Conservation (phyloP, 768 basidiomycete species). For the Amyloporia xantha region DNA sequence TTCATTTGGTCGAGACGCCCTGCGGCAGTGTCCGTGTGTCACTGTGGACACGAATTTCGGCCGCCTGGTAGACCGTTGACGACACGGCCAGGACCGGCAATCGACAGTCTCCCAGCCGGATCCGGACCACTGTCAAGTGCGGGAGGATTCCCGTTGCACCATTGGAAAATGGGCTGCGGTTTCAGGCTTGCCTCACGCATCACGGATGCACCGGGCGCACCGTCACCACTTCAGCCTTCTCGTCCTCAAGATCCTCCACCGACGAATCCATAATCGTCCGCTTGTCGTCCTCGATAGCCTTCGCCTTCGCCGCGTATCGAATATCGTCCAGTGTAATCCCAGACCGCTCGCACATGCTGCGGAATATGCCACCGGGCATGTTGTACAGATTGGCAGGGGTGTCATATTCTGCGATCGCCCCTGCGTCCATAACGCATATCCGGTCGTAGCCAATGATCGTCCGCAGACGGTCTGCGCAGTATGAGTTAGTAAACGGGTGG, state of each 20-base stretch:
- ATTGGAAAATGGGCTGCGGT: too few species aligned
- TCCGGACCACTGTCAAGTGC: too few species aligned
- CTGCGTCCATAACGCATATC: conserved; percentile 82
- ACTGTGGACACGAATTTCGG: too few species aligned
- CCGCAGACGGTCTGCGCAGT: conserved; percentile 59
- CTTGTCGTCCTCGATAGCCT: neutral
- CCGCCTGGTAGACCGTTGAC: too few species aligned
- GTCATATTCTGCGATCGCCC: conserved; percentile 80
- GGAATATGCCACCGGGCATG: conserved; percentile 60
- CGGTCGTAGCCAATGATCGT: conserved; percentile 88
- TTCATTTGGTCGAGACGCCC: too few species aligned
- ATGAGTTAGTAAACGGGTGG: neutral
- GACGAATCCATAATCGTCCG: neutral
- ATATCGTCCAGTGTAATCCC: conserved; percentile 72
- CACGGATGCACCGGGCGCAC: neutral
- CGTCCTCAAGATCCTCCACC: neutral
- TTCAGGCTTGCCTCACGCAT: too few species aligned
- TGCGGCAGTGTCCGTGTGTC: too few species aligned
- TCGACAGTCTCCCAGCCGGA: too few species aligned
- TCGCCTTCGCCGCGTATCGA: conserved; percentile 27
- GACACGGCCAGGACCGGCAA: too few species aligned
- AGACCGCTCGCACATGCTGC: conserved; percentile 82
- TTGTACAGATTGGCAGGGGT: conserved; percentile 63
- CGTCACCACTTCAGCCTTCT: neutral
- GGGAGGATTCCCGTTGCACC: too few species aligned